phyloP scores from a whole-genome alignment of 148 eudicot genomes.

The Oxyria digyna region DNA sequence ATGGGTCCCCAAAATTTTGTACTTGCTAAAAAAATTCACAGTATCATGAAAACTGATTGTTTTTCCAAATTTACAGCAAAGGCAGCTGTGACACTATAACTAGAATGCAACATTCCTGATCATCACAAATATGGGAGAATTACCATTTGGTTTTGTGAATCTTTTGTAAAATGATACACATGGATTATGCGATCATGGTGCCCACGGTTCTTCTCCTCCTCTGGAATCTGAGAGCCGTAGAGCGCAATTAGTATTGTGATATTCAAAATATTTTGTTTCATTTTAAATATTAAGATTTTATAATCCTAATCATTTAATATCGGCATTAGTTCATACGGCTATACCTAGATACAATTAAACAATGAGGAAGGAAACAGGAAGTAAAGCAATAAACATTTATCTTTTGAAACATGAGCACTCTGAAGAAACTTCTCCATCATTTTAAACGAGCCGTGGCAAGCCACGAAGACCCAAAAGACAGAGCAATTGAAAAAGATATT shows the following conservation, averaged over 20 bases:
- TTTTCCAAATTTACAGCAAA: not conserved
- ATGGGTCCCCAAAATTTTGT: conserved; percentile 96
- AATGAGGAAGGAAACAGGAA: not conserved
- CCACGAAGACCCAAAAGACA: not conserved
- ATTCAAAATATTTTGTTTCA: not conserved
- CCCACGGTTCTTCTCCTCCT: conserved; percentile 83
- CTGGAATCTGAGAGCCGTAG: conserved; percentile 57
- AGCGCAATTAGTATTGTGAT: not conserved
- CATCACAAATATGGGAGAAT: not conserved
- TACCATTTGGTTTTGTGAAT: conserved; percentile 80
- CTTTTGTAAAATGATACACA: conserved; percentile 91
- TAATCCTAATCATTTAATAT: not conserved
- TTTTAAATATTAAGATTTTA: not conserved
- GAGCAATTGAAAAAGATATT: too few species aligned
- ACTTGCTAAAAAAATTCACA: conserved; percentile 41
- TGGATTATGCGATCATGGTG: conserved; percentile 83
- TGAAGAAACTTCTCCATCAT: not conserved
- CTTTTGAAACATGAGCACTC: not conserved
- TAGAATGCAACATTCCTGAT: not conserved
- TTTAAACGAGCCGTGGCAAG: not conserved
- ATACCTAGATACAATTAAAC: too few species aligned
- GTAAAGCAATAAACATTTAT: not conserved
- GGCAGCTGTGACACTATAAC: not conserved
- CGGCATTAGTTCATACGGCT: not conserved
- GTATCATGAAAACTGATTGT: not conserved